Conservation (phyloP, 257 asterid species). For the Rehmannia glutinosa region DNA sequence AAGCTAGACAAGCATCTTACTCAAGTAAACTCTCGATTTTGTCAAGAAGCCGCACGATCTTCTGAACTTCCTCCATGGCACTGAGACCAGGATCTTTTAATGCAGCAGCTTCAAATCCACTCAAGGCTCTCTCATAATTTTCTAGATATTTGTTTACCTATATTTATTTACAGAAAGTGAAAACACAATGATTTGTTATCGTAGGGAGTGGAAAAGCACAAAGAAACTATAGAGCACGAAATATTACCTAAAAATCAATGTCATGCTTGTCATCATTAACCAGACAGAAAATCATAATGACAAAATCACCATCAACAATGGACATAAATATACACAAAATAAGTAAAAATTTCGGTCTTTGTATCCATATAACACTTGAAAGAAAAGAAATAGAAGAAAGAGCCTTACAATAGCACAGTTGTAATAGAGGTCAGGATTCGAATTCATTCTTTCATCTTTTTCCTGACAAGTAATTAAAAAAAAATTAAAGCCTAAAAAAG, state of each 20-base stretch:
- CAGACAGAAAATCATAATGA: not conserved
- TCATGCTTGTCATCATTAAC: not conserved
- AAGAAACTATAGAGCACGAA: conserved; percentile 1
- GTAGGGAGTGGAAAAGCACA: not conserved
- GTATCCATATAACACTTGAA: not conserved
- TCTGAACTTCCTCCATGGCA: conserved; percentile 71
- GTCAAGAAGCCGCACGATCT: conserved; percentile 67
- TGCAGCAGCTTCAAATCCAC: conserved; percentile 99
- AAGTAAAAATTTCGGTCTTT: not conserved
- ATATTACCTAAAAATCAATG: not conserved
- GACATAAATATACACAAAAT: not conserved
- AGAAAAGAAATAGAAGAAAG: conserved; percentile 18
- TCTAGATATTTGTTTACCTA: conserved; percentile 90
- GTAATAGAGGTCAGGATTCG: conserved; percentile 85
- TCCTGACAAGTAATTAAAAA: conserved; percentile 49
- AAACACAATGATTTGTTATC: not conserved
- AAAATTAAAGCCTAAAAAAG: conserved; percentile 2
- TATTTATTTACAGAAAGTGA: not conserved
- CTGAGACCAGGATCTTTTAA: conserved; percentile 80
- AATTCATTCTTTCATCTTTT: conserved; percentile 78
- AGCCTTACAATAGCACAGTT: conserved; percentile 82
- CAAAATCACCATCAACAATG: not conserved
- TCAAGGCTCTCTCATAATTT: conserved; percentile 93
- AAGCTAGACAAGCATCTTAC: conserved; percentile 43
- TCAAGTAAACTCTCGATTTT: conserved; percentile 55